Percentiles rank a stretch among this genome's conserved stretches.
Conservation (phyloP, 1,284 basidiomycete species). For the Thecaphora thlaspeos region DNA sequence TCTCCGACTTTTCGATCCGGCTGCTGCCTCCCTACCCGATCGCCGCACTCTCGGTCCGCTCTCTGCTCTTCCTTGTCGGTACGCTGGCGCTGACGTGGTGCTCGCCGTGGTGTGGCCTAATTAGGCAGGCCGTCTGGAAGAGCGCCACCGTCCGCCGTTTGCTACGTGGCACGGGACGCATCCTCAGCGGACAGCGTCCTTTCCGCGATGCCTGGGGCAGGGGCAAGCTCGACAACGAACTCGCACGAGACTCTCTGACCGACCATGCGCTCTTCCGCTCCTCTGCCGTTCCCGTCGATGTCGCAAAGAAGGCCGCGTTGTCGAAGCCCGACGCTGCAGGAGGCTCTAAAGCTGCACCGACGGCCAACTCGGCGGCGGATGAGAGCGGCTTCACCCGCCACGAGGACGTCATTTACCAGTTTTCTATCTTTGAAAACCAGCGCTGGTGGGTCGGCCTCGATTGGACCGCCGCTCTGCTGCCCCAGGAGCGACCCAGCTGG, state of each 20-base stretch:
- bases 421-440: slow-evolving; percentile 80
- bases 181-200: slow-evolving; percentile 32
- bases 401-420: slow-evolving; percentile 53
- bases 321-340: no score
- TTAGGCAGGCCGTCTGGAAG: slow-evolving; percentile 53
- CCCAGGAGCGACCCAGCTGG: slow-evolving; percentile 87
- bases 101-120: slow-evolving; percentile 52
- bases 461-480: slow-evolving; percentile 88
- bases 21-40: slow-evolving; percentile 53
- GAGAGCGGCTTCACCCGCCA: slow-evolving; percentile 18
- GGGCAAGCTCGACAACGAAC: slow-evolving; percentile 31
- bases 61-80: slow-evolving; percentile 46
- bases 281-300: neutral
- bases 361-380: neutral
- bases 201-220: slow-evolving; percentile 22
- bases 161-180: slow-evolving; percentile 24
- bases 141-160: slow-evolving; percentile 45
- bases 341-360: no score
- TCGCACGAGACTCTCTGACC: slow-evolving; percentile 14
- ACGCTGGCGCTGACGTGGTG: slow-evolving; percentile 53
- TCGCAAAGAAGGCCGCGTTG: neutral
- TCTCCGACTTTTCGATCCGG: slow-evolving; percentile 26
- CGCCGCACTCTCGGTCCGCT: slow-evolving; percentile 46
- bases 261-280: slow-evolving; percentile 7
- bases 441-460: slow-evolving; percentile 74